phyloP scores from a whole-genome alignment of 176 grass and related monocot genomes.

The Aegilops sharonensis region DNA sequence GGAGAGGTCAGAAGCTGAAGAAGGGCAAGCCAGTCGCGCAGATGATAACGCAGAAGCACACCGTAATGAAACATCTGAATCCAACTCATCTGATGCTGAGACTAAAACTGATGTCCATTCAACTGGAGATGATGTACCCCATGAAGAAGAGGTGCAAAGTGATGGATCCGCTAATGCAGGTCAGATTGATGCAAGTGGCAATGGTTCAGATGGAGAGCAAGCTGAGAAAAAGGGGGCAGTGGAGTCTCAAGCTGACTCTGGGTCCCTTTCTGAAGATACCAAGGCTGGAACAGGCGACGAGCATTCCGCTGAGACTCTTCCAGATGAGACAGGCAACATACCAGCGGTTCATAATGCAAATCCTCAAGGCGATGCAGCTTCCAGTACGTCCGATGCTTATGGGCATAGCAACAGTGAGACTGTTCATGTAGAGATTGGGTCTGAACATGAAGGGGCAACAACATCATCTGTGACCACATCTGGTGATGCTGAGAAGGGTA shows the following conservation, averaged over 20 bases:
- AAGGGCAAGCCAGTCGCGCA: slow-evolving; percentile 21
- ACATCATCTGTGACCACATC: slow-evolving; percentile 32
- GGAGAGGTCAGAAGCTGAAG: slow-evolving; percentile 36
- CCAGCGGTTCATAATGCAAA: slow-evolving; percentile 35
- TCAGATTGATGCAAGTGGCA: slow-evolving; percentile 10
- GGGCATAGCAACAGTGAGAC: slow-evolving; percentile 9
- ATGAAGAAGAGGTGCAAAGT: slow-evolving; percentile 33
- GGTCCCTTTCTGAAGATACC: slow-evolving; percentile 17
- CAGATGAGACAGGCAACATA: slow-evolving; percentile 49
- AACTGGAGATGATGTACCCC: slow-evolving; percentile 22
- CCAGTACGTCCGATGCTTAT: slow-evolving; percentile 33
- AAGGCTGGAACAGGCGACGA: slow-evolving; percentile 18
- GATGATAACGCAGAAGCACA: slow-evolving; percentile 39
- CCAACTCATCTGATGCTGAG: slow-evolving; percentile 32
- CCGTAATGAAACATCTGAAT: neutral
- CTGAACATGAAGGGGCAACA: slow-evolving; percentile 31
- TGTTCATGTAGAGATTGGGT: slow-evolving; percentile 34
- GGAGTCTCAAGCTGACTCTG: slow-evolving; percentile 24
- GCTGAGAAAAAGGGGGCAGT: slow-evolving; percentile 32
- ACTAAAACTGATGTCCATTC: slow-evolving; percentile 31
- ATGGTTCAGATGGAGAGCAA: slow-evolving; percentile 37
- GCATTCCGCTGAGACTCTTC: slow-evolving; percentile 33
- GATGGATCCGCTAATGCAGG: slow-evolving; percentile 24
- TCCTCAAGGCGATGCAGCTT: slow-evolving; percentile 15
- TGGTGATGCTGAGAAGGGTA: slow-evolving; percentile 24